Evolutionary conservation across 2,329 filamentous ascomycete genomes (phyloP), one percentile per base, ranked within the genome.

Genomic region (Fusarium sp.): DNA sequence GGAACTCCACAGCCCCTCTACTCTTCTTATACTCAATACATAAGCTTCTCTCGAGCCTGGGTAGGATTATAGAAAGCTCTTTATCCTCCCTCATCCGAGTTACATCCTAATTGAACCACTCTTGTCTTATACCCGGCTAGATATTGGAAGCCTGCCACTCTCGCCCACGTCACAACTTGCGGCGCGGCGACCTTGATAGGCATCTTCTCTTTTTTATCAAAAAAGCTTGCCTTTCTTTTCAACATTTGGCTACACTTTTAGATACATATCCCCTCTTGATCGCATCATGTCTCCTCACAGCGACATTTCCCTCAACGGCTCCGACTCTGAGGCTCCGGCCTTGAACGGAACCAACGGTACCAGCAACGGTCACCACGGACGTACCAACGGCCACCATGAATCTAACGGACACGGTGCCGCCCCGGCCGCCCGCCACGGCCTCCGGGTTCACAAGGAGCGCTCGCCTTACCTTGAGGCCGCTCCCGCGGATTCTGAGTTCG

Each of bases 401-500:
- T 46, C 44, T 48, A 73, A 70, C 52, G 65, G 67, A 31, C 56
- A 68, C 48, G 57, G 57, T 57, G 41, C 61, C 61, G 47, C 63
- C 42, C 65, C 35, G 46, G 60, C 56, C 45, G 51, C 53, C 39
- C 49, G 63, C 37, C 48, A 53, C 38, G 62, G 65, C 38, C 65
- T 61, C 53, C 69, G 60, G 10, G 45, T 52, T 37, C 61, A 70
- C 57, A 67, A 65, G 19, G 69, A 68, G 51, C 62, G 56, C 38
- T 66, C 61, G 35, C 59, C 58, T 29, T 67, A 67, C 36, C 53
- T 70, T 7, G 65, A 68, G 62, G 50, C 65, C 10, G 61, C 67
- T 21, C 55, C 57, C 21, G 74, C 82, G 49, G 83, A 88, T 62
- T 85, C 90, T 45, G 78, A 92, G 29, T 89, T 93, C 73, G 94